Base-by-base conservation (phyloP, 345 rosid species). In the Microcos paniculata region DNA sequence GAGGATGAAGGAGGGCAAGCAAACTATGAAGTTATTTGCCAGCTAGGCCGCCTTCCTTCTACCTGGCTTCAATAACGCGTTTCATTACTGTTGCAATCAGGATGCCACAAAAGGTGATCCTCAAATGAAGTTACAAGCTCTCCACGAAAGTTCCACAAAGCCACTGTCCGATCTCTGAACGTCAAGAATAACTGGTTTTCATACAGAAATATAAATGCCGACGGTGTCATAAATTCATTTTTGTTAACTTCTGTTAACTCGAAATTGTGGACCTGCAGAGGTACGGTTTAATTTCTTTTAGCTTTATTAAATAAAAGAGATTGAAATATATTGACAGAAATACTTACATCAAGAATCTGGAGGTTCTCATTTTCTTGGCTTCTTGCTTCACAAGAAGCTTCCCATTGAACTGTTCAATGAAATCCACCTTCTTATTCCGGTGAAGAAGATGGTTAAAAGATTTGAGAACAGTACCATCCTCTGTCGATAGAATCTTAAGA, bases 371-470 rank as follows among this genome's bases (percentile, higher is more conserved):
- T 89, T 79, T 93, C 98, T n/a, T n/a, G n/a, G n/a, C n/a, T n/a
- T n/a, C n/a, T 83, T 96, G 99, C 87, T 95, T 95, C 73, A 95
- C 98, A 85, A 95, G 99, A 82, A 95, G 99, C 83, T 95, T 95
- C 76, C 93, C 98, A 79, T 95, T 95, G 81, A 95, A 95, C 48
- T 95, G 99, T 82, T 95, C 99, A 16, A 95, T 95, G 83, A 96
- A 96, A 76, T 96, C 99, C 80, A 96, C 98, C 91, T 93, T 93
- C 87, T 93, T 96, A 82, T 90, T 93, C 49, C 95, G 89, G 82
- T 91, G 97, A 79, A 96, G 97, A 61, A 96, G 87, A 85, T 96
- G 99, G 77, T 86, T 82, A 73, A 96, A 96, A 48, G 92, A 82
- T 85, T 93, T 93, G 78, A 96, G 98, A 80, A 96, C 96, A 4